phyloP scores from a whole-genome alignment of 257 asterid genomes.

The Solanum dulcamara region DNA sequence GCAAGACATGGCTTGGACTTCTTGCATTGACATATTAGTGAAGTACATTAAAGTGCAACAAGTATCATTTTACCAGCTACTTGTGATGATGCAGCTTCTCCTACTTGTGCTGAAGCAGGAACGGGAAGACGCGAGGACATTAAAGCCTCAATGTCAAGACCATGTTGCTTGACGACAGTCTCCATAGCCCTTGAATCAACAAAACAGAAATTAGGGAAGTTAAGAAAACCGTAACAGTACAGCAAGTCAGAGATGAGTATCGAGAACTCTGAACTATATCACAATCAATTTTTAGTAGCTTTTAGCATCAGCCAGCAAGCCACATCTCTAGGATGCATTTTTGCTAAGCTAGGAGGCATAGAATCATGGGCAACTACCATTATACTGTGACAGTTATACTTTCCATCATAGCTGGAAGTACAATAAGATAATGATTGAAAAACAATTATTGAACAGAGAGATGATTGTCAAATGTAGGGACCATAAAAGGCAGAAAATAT shows the following conservation, averaged over 20 bases:
- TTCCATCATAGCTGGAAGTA: neutral
- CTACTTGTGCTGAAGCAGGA: constrained; percentile 62
- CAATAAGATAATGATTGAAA: neutral
- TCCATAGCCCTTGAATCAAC: constrained; percentile 86
- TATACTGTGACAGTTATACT: neutral
- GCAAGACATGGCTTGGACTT: neutral
- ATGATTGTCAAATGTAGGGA: neutral
- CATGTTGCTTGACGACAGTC: constrained; percentile 89
- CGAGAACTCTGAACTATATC: neutral
- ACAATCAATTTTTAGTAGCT: neutral
- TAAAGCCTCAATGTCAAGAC: constrained; percentile 82
- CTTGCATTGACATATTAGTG: neutral
- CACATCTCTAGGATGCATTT: neutral
- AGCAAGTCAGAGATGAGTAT: neutral
- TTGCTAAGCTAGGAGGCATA: neutral
- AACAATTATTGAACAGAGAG: neutral
- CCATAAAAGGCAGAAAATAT: neutral
- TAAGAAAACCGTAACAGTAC: neutral
- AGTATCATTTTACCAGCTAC: constrained; percentile 43
- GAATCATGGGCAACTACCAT: neutral
- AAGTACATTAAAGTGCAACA: neutral
- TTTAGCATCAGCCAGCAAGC: neutral
- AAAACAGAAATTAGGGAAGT: neutral
- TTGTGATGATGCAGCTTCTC: constrained; percentile 69
- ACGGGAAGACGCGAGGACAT: constrained; percentile 74